Percentiles rank a stretch among this genome's conserved stretches.
Evolutionary conservation across 1,284 basidiomycete species (phyloP).

Genomic region (Pulchroboletus neoregius): DNA sequence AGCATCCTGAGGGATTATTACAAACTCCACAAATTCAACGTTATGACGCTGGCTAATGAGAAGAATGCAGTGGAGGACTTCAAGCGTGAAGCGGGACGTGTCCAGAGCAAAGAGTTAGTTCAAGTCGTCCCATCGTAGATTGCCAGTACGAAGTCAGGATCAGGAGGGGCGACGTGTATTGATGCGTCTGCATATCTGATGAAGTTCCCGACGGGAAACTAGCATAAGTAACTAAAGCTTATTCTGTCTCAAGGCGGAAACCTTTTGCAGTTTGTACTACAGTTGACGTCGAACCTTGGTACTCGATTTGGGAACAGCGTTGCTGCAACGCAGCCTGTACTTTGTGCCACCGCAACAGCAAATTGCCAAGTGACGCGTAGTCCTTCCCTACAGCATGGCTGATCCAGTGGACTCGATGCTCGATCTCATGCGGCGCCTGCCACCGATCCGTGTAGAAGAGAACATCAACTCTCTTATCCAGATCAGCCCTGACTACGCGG

Average conservation of each 20-base stretch:
- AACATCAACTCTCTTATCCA: constrained; percentile 82
- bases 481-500: constrained; percentile 91
- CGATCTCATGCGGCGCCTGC: constrained; percentile 93
- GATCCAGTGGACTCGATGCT: constrained; percentile 87
- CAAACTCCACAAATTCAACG: constrained; percentile 66
- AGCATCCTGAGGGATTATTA: constrained; percentile 71
- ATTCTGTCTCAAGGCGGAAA: too few relatives aligned
- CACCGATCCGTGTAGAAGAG: constrained; percentile 86
- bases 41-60: constrained; percentile 57
- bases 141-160: background rate
- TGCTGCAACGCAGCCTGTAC: too few relatives aligned
- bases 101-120: constrained; percentile 19
- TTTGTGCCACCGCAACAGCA: too few relatives aligned
- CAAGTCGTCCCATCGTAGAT: background rate
- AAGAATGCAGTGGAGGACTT: constrained; percentile 29
- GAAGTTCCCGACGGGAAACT: too few relatives aligned
- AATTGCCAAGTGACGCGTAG: constrained; percentile 4
- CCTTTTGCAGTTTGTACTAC: too few relatives aligned
- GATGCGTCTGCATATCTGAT: background rate
- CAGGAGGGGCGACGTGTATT: background rate
- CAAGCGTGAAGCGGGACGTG: constrained; percentile 25
- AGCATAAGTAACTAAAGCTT: too few relatives aligned
- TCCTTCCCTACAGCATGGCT: constrained; percentile 43
- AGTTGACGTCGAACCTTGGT: too few relatives aligned
- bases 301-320: too few relatives aligned